Evolutionary conservation across 2,329 filamentous ascomycete genomes (phyloP).

Genomic region (Ascochyta viciae-villosae): DNA sequence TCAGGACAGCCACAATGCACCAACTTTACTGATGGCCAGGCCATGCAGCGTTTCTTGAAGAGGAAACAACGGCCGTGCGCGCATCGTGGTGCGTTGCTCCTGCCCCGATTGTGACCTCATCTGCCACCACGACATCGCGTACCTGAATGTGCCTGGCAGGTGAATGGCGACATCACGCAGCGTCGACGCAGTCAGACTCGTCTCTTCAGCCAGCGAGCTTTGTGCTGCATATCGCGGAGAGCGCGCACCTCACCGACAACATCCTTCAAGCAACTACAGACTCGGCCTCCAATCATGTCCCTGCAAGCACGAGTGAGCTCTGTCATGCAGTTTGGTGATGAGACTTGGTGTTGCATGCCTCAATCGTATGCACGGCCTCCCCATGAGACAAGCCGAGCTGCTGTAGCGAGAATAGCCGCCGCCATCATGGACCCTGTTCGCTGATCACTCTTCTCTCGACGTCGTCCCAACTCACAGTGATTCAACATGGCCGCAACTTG

Average conservation of each 20-base stretch:
- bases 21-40: conserved; percentile 16
- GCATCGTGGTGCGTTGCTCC: conserved; percentile 2
- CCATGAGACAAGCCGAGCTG: conserved; percentile 25
- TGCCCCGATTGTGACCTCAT: conserved; percentile 19
- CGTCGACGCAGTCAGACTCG: background rate
- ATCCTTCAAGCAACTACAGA: background rate
- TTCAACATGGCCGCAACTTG: background rate
- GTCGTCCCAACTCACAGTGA: background rate
- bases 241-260: background rate
- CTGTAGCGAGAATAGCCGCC: conserved; percentile 26
- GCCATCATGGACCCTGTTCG: conserved; percentile 16
- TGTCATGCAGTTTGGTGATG: conserved; percentile 14
- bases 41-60: conserved; percentile 23
- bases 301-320: conserved; percentile 4
- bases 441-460: conserved; percentile 12
- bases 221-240: conserved; percentile 2
- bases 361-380: conserved; percentile 22
- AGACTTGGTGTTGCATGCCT: conserved; percentile 25
- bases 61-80: conserved; percentile 23
- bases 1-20: conserved; percentile 18
- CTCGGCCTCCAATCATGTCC: background rate
- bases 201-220: conserved; percentile 3
- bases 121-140: conserved; percentile 18
- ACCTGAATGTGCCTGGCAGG: conserved; percentile 34
- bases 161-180: conserved; percentile 17